phyloP scores from a whole-genome alignment of 1,284 basidiomycete species.

The Apiotrichum brassicae region DNA sequence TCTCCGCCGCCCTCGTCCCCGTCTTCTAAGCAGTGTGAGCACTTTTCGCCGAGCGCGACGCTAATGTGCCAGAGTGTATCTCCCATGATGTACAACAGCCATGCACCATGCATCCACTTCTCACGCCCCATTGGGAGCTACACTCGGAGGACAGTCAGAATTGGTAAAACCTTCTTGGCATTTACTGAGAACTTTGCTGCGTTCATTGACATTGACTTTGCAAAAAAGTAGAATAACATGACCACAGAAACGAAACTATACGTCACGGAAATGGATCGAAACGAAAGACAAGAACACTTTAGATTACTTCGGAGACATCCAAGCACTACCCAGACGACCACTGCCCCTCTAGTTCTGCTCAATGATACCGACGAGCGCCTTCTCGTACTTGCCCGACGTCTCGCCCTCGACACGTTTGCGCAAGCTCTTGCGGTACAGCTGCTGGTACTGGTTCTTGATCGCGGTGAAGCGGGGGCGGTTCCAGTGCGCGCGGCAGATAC shows the following conservation, averaged over 20 bases:
- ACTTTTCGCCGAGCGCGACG: no score
- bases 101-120: slow-evolving; percentile 20
- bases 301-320: no score
- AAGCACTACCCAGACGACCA: no score
- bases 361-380: slow-evolving; percentile 32
- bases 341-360: slow-evolving; percentile 24
- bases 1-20: slow-evolving; percentile 16
- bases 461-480: slow-evolving; percentile 42
- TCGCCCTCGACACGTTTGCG: slow-evolving; percentile 41
- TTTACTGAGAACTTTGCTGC: no score
- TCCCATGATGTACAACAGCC: slow-evolving; percentile 18
- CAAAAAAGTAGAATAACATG: no score
- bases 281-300: no score
- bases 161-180: no score
- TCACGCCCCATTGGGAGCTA: neutral
- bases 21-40: slow-evolving; percentile 13
- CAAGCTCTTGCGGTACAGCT: slow-evolving; percentile 33
- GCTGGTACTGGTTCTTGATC: slow-evolving; percentile 44
- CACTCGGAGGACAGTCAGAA: no score
- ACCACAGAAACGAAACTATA: no score
- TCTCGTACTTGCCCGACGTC: slow-evolving; percentile 46
- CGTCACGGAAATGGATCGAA: no score
- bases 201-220: no score
- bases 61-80: slow-evolving; percentile 5
- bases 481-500: slow-evolving; percentile 45